Evolutionary conservation across 1,284 basidiomycete species (phyloP).

Genomic region (Cutaneotrichosporon sp.): DNA sequence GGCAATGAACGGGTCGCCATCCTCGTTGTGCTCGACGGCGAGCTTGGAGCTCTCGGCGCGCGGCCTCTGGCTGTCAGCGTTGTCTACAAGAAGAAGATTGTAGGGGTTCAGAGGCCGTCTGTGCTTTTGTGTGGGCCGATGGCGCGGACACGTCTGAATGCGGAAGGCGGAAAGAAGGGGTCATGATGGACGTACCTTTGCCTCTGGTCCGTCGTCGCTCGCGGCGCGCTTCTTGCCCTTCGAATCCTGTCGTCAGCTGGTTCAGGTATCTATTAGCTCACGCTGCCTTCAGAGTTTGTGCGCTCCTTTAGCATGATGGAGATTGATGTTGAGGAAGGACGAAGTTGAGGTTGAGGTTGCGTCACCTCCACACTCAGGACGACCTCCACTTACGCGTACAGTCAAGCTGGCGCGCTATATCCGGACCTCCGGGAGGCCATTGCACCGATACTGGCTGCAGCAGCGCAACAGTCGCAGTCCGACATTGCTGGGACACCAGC

Average conservation of each 20-base stretch:
- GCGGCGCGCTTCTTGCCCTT: slow-evolving; percentile 9
- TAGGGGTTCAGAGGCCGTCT: not conserved
- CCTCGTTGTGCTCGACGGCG: slow-evolving; percentile 9
- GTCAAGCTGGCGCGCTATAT: not conserved
- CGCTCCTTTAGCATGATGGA: slow-evolving; percentile 1
- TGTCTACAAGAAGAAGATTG: not conserved
- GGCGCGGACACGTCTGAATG: too few species aligned
- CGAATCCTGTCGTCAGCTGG: not conserved
- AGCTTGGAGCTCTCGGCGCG: not conserved
- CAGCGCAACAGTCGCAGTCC: too few species aligned
- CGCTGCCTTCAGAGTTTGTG: not conserved
- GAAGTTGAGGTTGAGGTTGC: too few species aligned
- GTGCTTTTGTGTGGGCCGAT: not conserved
- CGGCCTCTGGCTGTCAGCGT: slow-evolving; percentile 4
- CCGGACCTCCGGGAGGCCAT: not conserved
- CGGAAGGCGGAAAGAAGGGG: not conserved
- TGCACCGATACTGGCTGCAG: too few species aligned
- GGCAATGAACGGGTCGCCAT: slow-evolving; percentile 15
- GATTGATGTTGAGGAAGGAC: not conserved
- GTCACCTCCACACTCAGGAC: not conserved
- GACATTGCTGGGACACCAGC: too few species aligned
- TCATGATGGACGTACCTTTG: not conserved
- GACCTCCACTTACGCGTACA: slow-evolving; percentile 1
- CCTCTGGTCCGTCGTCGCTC: not conserved
- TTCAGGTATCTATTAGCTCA: not conserved